Conservation (phyloP, 2,329 filamentous ascomycete genomes). For the Tolypocladium album region DNA sequence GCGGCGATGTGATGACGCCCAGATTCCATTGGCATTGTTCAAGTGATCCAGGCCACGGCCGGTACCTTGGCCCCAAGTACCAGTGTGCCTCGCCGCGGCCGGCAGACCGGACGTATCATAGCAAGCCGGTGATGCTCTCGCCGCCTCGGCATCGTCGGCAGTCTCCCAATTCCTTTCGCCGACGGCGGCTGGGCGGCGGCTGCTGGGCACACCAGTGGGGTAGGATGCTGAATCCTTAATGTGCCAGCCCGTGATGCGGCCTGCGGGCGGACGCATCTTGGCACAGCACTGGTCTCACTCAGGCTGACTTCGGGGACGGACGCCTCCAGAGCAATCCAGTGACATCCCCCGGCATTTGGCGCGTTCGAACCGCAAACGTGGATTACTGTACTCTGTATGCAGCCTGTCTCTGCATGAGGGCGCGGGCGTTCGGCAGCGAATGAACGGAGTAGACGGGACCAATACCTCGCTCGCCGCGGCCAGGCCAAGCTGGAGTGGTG, state of each 20-base stretch:
- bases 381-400: too few relatives aligned
- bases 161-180: not conserved
- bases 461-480: not conserved
- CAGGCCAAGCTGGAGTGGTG: not conserved
- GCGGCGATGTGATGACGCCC: not conserved
- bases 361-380: not conserved
- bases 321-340: not conserved
- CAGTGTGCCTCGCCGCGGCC: not conserved
- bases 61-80: not conserved
- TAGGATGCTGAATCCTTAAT: not conserved
- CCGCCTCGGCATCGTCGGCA: not conserved
- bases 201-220: not conserved
- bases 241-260: not conserved
- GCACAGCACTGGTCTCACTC: not conserved
- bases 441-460: too few relatives aligned
- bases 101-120: not conserved
- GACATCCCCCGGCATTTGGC: not conserved
- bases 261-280: not conserved
- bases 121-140: not conserved
- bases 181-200: not conserved
- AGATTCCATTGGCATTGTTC: not conserved
- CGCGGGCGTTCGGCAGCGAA: not conserved
- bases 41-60: not conserved
- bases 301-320: not conserved
- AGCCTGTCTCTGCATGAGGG: not conserved